Evolutionary conservation across 2,329 filamentous ascomycete genomes (phyloP).

Genomic region (Venturiaceae sp.): DNA sequence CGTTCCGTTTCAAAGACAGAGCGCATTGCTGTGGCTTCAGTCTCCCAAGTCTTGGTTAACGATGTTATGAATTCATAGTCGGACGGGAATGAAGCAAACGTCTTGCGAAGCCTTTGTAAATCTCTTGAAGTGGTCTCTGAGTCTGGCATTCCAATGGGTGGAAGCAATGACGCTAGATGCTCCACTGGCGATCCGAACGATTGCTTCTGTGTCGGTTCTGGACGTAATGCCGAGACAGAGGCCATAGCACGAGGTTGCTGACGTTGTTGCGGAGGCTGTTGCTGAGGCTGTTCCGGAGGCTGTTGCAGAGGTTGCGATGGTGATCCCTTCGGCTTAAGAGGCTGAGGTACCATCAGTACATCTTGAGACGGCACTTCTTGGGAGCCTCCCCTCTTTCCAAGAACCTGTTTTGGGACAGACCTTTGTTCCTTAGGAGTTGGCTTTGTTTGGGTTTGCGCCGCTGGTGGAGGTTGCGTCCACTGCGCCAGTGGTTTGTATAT

Average conservation of each 20-base stretch:
- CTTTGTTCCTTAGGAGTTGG: neutral
- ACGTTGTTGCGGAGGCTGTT: neutral
- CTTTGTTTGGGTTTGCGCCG: neutral
- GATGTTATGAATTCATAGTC: slow-evolving; percentile 15
- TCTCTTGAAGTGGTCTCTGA: slow-evolving; percentile 5
- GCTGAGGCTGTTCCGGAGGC: neutral
- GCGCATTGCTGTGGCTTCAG: slow-evolving; percentile 31
- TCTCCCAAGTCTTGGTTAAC: slow-evolving; percentile 33
- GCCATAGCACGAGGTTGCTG: neutral
- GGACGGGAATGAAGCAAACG: slow-evolving; percentile 12
- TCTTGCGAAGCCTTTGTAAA: slow-evolving; percentile 16
- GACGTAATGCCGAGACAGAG: neutral
- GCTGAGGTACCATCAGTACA: neutral
- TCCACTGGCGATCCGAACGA: neutral
- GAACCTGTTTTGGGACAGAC: neutral
- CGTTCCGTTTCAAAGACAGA: slow-evolving; percentile 38
- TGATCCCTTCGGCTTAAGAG: neutral
- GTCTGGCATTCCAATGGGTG: slow-evolving; percentile 14
- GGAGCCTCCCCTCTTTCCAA: neutral
- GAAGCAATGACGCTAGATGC: slow-evolving; percentile 13
- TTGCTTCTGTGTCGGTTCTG: neutral
- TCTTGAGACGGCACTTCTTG: neutral
- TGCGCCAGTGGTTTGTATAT: neutral
- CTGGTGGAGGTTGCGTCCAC: neutral
- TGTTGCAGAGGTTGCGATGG: neutral